Conservation (phyloP, 2,329 filamentous ascomycete genomes). For the Neonectria ditissima region DNA sequence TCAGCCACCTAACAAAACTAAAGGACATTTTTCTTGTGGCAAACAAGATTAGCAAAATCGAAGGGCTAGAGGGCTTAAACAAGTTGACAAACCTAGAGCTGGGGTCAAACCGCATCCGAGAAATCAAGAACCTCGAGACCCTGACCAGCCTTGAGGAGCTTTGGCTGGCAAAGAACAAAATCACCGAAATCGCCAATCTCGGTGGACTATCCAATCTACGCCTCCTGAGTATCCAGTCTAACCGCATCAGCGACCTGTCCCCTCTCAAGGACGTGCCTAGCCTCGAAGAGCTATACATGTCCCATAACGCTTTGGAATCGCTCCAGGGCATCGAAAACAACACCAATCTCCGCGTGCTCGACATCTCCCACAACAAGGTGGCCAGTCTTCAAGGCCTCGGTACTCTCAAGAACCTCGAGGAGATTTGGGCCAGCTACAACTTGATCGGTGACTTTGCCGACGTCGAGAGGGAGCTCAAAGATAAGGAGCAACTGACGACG, state of each 20-base stretch:
- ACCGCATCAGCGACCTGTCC: slow-evolving; percentile 83
- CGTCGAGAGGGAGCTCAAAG: slow-evolving; percentile 79
- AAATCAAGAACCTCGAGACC: slow-evolving; percentile 86
- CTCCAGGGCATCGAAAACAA: slow-evolving; percentile 79
- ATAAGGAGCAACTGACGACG: slow-evolving; percentile 84
- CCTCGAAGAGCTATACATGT: slow-evolving; percentile 94
- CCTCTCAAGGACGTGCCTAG: slow-evolving; percentile 79
- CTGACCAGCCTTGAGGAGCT: slow-evolving; percentile 85
- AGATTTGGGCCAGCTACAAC: slow-evolving; percentile 96
- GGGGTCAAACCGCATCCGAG: slow-evolving; percentile 89
- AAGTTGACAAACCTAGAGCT: slow-evolving; percentile 88
- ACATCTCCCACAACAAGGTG: slow-evolving; percentile 91
- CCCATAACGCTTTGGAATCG: slow-evolving; percentile 88
- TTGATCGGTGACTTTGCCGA: slow-evolving; percentile 83
- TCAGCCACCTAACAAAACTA: slow-evolving; percentile 81
- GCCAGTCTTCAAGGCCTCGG: slow-evolving; percentile 78
- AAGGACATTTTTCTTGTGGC: slow-evolving; percentile 92
- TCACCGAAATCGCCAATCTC: slow-evolving; percentile 83
- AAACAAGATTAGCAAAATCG: slow-evolving; percentile 91
- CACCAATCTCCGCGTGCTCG: slow-evolving; percentile 78
- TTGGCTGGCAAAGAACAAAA: slow-evolving; percentile 98
- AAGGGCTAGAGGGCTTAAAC: slow-evolving; percentile 80
- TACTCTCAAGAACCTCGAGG: slow-evolving; percentile 78
- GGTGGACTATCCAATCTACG: slow-evolving; percentile 81
- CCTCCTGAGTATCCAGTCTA: slow-evolving; percentile 94